These are phyloP conservation scores for Malassezia dermatis DNA, from an alignment of 1,284 basidiomycete genomes.

Conservation along the genomic window DNA sequence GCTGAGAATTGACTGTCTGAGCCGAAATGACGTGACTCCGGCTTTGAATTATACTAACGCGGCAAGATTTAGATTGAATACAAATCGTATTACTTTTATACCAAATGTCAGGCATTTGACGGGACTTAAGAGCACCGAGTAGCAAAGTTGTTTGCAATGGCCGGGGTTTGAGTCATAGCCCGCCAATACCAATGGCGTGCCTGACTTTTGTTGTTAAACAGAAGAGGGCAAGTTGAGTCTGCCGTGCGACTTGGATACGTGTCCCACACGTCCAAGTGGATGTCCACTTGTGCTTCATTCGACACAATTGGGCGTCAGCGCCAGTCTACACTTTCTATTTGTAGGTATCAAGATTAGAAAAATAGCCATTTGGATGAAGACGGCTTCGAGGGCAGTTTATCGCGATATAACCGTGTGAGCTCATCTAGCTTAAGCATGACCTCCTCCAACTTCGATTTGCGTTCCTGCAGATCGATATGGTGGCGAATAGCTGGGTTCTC, in stretches of 20 bases:
- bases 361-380: conserved; percentile 30
- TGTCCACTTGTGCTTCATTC: neutral
- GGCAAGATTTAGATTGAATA: neutral
- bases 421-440: conserved; percentile 47
- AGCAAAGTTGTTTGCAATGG: conserved; percentile 6
- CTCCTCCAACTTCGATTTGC: conserved; percentile 76
- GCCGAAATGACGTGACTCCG: neutral
- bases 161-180: conserved; percentile 23
- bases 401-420: conserved; percentile 47
- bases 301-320: neutral
- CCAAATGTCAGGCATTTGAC: neutral
- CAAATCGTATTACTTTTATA: neutral
- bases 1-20: conserved; percentile 15
- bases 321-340: conserved; percentile 4
- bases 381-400: conserved; percentile 24
- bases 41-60: neutral
- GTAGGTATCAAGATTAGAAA: conserved; percentile 22
- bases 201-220: conserved; percentile 9
- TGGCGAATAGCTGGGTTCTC: conserved; percentile 77
- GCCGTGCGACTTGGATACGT: conserved; percentile 1
- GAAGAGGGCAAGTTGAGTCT: conserved; percentile 6
- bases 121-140: conserved; percentile 22
- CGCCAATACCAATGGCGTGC: conserved; percentile 11
- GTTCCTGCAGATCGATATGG: conserved; percentile 89
- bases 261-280: conserved; percentile 6